Percentiles rank a stretch among this genome's conserved stretches.
phyloP scores from a whole-genome alignment of 129 eudicot species.

The Pseudognaphalium luteoalbum region DNA sequence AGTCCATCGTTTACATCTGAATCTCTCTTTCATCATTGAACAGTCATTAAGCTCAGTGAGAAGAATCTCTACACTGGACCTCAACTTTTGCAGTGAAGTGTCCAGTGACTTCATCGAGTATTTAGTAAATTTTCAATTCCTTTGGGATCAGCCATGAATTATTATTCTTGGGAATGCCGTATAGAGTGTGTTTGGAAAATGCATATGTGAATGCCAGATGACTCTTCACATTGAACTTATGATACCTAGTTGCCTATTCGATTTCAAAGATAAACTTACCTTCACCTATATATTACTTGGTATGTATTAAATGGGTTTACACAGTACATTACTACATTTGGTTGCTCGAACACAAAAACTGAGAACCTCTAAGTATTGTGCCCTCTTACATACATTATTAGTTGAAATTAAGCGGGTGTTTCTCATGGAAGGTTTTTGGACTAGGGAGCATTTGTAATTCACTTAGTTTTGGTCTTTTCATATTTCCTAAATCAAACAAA shows the following conservation, averaged over 20 bases:
- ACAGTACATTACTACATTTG: background rate
- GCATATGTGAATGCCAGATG: background rate
- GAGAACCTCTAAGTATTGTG: background rate
- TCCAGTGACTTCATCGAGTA: conserved; percentile 3
- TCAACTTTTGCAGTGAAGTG: conserved; percentile 1
- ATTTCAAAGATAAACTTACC: background rate
- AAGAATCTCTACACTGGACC: background rate
- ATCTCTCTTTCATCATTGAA: background rate
- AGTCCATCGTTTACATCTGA: background rate
- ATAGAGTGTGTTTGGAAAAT: background rate
- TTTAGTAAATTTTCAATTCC: background rate
- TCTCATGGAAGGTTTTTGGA: background rate
- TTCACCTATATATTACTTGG: background rate
- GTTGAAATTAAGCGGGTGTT: conserved; percentile 5
- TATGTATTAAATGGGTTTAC: background rate
- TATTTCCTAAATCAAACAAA: conserved; percentile 8
- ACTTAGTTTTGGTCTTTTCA: background rate
- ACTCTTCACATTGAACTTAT: background rate
- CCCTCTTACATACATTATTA: conserved; percentile 1
- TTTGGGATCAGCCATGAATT: conserved; percentile 7
- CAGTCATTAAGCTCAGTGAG: background rate
- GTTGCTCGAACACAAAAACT: conserved; percentile 9
- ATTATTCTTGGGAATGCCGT: conserved; percentile 3
- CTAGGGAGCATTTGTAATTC: conserved; percentile 5
- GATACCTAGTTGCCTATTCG: background rate